These are phyloP conservation scores for Tetrapisispora phaffii DNA, from an alignment of 805 yeast species.

Conservation along the genomic window DNA sequence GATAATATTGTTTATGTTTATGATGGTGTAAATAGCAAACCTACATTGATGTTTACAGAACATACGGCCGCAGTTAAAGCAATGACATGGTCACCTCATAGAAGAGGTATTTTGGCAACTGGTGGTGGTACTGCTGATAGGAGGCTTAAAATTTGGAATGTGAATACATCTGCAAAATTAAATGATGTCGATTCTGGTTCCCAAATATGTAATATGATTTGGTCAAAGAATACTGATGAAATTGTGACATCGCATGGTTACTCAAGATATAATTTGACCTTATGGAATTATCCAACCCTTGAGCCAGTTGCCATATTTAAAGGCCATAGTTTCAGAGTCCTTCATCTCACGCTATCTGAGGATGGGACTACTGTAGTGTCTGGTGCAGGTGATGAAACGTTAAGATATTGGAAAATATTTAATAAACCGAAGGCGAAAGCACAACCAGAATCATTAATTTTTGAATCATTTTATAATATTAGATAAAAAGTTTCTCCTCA, in stretches of 20 bases:
- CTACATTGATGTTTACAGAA: constrained; percentile 64
- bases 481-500: constrained; percentile 31
- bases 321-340: constrained; percentile 88
- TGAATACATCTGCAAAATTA: constrained; percentile 61
- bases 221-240: constrained; percentile 91
- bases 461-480: constrained; percentile 68
- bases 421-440: constrained; percentile 57
- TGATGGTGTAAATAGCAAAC: constrained; percentile 63
- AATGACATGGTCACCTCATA: constrained; percentile 95
- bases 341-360: constrained; percentile 82
- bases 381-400: constrained; percentile 97
- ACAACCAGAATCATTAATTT: constrained; percentile 51
- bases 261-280: constrained; percentile 77
- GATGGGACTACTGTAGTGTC: constrained; percentile 96
- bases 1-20: constrained; percentile 79
- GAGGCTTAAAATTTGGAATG: constrained; percentile 85
- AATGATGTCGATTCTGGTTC: constrained; percentile 90
- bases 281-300: constrained; percentile 90
- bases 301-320: constrained; percentile 87
- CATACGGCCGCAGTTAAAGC: constrained; percentile 96
- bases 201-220: constrained; percentile 86
- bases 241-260: constrained; percentile 92
- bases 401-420: constrained; percentile 91
- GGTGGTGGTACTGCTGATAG: constrained; percentile 98
- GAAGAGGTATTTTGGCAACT: constrained; percentile 81